Evolutionary conservation across 345 rosid genomes (phyloP).

Genomic region (Hypericum androsaemum): DNA sequence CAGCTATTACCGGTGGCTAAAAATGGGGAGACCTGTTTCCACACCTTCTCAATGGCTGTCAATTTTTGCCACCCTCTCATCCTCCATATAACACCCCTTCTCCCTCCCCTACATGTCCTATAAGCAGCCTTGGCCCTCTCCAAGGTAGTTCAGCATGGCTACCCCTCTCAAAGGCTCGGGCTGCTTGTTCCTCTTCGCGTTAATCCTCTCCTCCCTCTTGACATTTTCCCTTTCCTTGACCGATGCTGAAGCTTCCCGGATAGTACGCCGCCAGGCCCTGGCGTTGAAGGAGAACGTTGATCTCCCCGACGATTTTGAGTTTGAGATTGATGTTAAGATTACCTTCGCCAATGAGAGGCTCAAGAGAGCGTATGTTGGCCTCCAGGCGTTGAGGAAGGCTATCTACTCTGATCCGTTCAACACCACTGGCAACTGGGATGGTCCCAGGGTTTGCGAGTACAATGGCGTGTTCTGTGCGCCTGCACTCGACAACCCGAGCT

Average conservation of each 20-base stretch:
- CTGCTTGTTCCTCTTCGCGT: slow-evolving; percentile 34
- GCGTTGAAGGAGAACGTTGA: slow-evolving; percentile 29
- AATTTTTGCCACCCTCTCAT: slow-evolving; percentile 4
- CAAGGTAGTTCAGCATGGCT: slow-evolving; percentile 43
- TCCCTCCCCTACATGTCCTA: slow-evolving; percentile 16
- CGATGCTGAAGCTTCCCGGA: slow-evolving; percentile 43
- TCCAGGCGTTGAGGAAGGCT: slow-evolving; percentile 70
- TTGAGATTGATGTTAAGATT: slow-evolving; percentile 21
- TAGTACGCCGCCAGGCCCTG: slow-evolving; percentile 59
- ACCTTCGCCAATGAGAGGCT: slow-evolving; percentile 52
- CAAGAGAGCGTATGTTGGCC: slow-evolving; percentile 50
- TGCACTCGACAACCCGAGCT: slow-evolving; percentile 42
- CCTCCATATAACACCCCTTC: slow-evolving; percentile 18
- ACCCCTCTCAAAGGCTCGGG: slow-evolving; percentile 39
- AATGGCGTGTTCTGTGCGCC: slow-evolving; percentile 64
- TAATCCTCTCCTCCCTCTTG: slow-evolving; percentile 12
- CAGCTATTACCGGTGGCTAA: too few relatives aligned
- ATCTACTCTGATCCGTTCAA: slow-evolving; percentile 67
- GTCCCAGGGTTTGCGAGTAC: slow-evolving; percentile 51
- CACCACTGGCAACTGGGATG: slow-evolving; percentile 65
- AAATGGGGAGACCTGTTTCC: neutral
- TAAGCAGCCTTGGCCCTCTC: slow-evolving; percentile 72
- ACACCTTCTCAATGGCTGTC: slow-evolving; percentile 16
- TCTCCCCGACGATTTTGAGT: slow-evolving; percentile 26
- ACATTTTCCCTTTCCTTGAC: slow-evolving; percentile 35